Base-by-base conservation (phyloP, 768 basidiomycete species). In the Dioszegia crocea region DNA sequence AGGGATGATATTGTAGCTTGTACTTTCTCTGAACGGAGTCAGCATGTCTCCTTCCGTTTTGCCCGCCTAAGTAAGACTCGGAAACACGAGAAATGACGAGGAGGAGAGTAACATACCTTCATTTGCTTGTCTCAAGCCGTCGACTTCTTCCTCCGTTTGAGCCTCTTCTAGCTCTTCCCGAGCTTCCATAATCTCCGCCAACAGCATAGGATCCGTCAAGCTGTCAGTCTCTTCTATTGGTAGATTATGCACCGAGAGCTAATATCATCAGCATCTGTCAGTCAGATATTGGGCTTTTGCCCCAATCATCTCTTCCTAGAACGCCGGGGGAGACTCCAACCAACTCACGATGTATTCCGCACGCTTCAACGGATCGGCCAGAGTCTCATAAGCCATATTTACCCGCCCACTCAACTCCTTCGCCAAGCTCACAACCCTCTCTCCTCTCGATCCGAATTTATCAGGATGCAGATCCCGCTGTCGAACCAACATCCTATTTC, bases 381-480 rank as follows among this genome's bases (percentile, higher is more conserved):
- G 82, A 17, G 84, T 83, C 64, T 83, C 84, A 73, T 73, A 98
- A 85, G 92, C 65, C 80, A 92, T 52, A 83, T 97, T 57, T 84
- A 97, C 78, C 88, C 91, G 69, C 36, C 88, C 83, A 21, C 91
- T 92, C 59, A 88, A 78, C 12, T 80, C 78, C 46, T 84, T 83
- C 0, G 89, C 88, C 19, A 85, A 71, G 5, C 56, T 47, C 33
- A 67, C 53, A 2, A 76, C 69, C 77, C 53, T 63, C 87, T 82
- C 76, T 56, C 84, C 84, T 68, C 83, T 82, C 29, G 84, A 82
- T 31, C 85, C 82, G 87, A 88, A 94, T 12, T 85, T 81, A 74
- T 97, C 92, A 0, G 92, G 92, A 79, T 97, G 92, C 51, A 89
- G 85, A 21, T 84, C 78, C 21, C 84, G 81, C 71, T 94, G 92